Base-by-base conservation (phyloP, 2,329 filamentous ascomycete genomes). In the Cladophialophora immunda region DNA sequence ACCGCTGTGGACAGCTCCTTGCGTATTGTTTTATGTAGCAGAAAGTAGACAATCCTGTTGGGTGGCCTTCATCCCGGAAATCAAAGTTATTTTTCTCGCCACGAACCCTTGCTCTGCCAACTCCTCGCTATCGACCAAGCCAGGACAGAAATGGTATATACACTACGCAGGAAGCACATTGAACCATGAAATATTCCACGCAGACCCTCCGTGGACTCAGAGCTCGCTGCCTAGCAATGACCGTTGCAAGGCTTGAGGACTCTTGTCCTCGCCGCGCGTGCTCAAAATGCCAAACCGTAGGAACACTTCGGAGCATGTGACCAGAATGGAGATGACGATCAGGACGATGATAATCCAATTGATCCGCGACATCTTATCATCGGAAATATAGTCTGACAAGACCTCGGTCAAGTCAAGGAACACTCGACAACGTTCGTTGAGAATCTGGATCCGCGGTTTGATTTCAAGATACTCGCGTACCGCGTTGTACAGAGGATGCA, bases 311-410 rank as follows among this genome's bases (percentile, higher is more conserved):
- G 91, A 90, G 58, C 92, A 91, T 1, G 95, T 98, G 61, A 99
- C 93, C 60, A 93, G 83, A 75, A 99, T 98, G 76, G 91, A 94
- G 72, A 98, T 83, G 55, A 96, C 80, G 76, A 99, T 99, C 54
- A 99, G 86, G 54, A 97, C 85, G 75, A 99, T 99, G 78, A 98
- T 91, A 78, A 99, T 98, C 94, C 94, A 98, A 0, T 95, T 99
- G 79, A 68, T 80, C 81, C 86, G 85, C 72, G 93, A 97, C 91
- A 97, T 98, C 78, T 97, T 97, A 72, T 92, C 90, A 77, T 98
- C 93, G 25, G 92, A 92, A 62, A 97, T 94, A 1, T 89, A 92
- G 79, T 99, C 94, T 15, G 92, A 93, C 1, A 99, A 83, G 27
- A 99, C 97, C 80, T 97, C 94, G 54, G 95, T 94, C 9, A 99